Conservation (phyloP, 2,329 filamentous ascomycete species). For the Diplodia mutila region DNA sequence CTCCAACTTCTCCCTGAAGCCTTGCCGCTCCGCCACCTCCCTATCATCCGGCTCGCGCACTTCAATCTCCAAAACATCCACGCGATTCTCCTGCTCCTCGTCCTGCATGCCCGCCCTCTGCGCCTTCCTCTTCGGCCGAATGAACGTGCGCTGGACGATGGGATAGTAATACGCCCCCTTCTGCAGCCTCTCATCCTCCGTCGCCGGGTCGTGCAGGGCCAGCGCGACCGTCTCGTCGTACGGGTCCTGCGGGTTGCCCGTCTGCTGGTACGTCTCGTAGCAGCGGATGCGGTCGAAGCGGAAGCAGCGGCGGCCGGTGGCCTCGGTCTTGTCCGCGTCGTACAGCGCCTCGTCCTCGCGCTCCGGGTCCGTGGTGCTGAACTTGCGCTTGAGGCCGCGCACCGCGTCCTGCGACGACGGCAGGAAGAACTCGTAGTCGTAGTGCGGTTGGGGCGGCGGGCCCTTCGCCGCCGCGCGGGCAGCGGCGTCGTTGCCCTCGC, state of each 20-base stretch:
- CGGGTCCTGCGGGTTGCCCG: slow-evolving; percentile 54
- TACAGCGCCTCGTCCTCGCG: slow-evolving; percentile 48
- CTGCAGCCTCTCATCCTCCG: slow-evolving; percentile 37
- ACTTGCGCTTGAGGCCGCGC: slow-evolving; percentile 58
- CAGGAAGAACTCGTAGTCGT: slow-evolving; percentile 64
- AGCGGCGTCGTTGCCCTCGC: too few relatives aligned
- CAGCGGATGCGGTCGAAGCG: slow-evolving; percentile 61
- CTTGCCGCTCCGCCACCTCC: slow-evolving; percentile 45
- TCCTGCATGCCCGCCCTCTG: slow-evolving; percentile 44
- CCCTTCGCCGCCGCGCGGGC: slow-evolving; percentile 31
- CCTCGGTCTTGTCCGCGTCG: slow-evolving; percentile 46
- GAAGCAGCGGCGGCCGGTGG: slow-evolving; percentile 45
- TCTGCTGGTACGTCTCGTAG: slow-evolving; percentile 63
- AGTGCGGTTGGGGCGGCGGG: slow-evolving; percentile 58
- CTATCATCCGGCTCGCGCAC: slow-evolving; percentile 56
- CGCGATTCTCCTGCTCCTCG: slow-evolving; percentile 50
- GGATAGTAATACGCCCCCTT: slow-evolving; percentile 67
- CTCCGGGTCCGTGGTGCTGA: slow-evolving; percentile 60
- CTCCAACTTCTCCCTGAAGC: slow-evolving; percentile 19
- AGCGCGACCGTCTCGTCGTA: slow-evolving; percentile 61
- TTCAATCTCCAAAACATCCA: slow-evolving; percentile 57
- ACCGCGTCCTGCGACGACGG: slow-evolving; percentile 55
- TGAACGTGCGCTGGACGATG: slow-evolving; percentile 59
- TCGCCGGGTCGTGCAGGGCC: slow-evolving; percentile 57
- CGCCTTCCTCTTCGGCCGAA: slow-evolving; percentile 55